Conservation (phyloP, 257 asterid species). For the Solanum neorickii region DNA sequence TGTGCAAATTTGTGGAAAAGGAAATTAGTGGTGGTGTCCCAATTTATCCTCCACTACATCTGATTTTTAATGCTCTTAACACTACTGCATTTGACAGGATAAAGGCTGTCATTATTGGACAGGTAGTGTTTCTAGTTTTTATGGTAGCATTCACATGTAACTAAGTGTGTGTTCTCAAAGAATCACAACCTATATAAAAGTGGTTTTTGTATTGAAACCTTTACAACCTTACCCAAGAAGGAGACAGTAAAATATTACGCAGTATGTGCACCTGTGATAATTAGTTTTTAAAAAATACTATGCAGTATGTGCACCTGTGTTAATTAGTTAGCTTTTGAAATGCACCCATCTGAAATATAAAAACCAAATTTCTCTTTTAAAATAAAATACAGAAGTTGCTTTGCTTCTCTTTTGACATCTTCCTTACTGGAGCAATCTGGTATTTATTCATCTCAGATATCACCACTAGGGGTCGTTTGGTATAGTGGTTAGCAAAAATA, state of each 20-base stretch:
- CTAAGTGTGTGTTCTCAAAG: neutral
- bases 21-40: conserved; percentile 50
- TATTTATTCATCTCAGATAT: neutral
- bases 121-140: conserved; percentile 28
- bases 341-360: neutral
- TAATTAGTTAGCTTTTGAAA: neutral
- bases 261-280: neutral
- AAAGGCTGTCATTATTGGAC: conserved; percentile 90
- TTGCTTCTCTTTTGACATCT: neutral
- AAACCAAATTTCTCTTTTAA: neutral
- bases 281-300: neutral
- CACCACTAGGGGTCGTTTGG: neutral
- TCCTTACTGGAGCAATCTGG: neutral
- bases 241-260: neutral
- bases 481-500: too few relatives aligned
- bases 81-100: conserved; percentile 67
- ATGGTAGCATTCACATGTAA: neutral
- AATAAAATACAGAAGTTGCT: neutral
- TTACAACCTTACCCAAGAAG: neutral
- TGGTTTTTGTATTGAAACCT: neutral
- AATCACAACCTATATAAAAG: neutral
- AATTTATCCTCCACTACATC: conserved; percentile 78
- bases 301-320: neutral
- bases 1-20: conserved; percentile 50
- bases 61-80: conserved; percentile 77